phyloP scores from a whole-genome alignment of 108 stramenopile species.

The Fragilaria crotonensis region DNA sequence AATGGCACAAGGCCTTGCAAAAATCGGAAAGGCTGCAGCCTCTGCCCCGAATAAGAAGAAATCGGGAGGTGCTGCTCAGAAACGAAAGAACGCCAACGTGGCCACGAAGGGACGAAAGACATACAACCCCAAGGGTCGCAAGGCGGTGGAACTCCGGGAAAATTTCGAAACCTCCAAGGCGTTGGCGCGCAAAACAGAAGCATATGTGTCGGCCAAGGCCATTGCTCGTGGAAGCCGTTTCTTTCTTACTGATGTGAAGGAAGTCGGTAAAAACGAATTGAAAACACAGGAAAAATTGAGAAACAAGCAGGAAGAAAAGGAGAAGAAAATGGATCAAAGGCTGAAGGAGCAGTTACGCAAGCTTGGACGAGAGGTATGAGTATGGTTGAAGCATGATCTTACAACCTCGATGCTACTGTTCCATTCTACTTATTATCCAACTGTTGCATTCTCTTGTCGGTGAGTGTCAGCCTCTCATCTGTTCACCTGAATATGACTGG shows the following conservation, averaged over 20 bases:
- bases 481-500: no score
- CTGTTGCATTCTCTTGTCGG: no score
- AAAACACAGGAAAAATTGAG: constrained; percentile 31
- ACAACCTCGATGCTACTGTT: no score
- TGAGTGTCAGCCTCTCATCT: no score
- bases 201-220: constrained; percentile 67
- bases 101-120: constrained; percentile 35
- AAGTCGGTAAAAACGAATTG: constrained; percentile 52
- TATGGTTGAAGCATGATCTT: no score
- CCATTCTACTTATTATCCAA: no score
- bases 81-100: constrained; percentile 9
- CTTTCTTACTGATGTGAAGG: constrained; percentile 59
- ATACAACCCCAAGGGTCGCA: constrained; percentile 52
- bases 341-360: constrained; percentile 61
- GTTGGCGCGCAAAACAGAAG: constrained; percentile 75
- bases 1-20: constrained; percentile 54
- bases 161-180: constrained; percentile 54
- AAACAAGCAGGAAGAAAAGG: constrained; percentile 63
- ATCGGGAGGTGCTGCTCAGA: neutral
- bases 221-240: constrained; percentile 51
- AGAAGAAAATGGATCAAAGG: constrained; percentile 52
- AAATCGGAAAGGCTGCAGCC: constrained; percentile 26
- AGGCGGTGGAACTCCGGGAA: constrained; percentile 24
- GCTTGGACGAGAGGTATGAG: constrained; percentile 30
- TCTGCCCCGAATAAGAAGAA: constrained; percentile 23